Evolutionary conservation across 164 flowering plant species (phyloP).

Genomic region (grape (Vitis vinifera)): ASM3070453v1 NC_081814.1:10546001-10546500

Average conservation of each 20-base stretch:
- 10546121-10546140: background rate
- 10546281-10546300: too few relatives aligned
- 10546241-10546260: slow-evolving; percentile 24
- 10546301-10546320: background rate
- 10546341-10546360: background rate
- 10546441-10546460: too few relatives aligned
- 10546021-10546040: too few relatives aligned
- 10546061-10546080: background rate
- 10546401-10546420: too few relatives aligned
- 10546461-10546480: too few relatives aligned
- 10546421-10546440: too few relatives aligned
- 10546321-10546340: background rate
- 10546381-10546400: too few relatives aligned
- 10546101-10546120: background rate
- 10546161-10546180: background rate
- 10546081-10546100: slow-evolving; percentile 10
- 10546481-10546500: too few relatives aligned
- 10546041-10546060: too few relatives aligned
- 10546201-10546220: slow-evolving; percentile 10
- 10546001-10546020: too few relatives aligned
- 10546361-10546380: too few relatives aligned
- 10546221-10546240: slow-evolving; percentile 23
- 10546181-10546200: slow-evolving; percentile 21
- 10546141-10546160: background rate
- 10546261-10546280: background rate